Conservation (phyloP, 2,329 filamentous ascomycete genomes). For the Claviceps humidiphila region DNA sequence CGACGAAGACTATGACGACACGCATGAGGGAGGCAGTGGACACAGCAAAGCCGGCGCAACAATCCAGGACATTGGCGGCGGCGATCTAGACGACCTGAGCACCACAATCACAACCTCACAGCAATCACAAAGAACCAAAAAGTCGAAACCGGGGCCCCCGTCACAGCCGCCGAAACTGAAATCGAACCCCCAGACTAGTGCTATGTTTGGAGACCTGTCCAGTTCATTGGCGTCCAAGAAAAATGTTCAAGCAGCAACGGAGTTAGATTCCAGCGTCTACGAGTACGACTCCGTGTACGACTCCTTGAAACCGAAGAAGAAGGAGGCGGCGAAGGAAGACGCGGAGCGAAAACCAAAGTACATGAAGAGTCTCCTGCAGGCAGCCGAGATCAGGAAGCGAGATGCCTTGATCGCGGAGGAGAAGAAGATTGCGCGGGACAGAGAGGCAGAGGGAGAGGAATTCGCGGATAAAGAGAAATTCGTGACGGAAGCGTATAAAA, state of each 20-base stretch:
- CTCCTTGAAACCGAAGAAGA: slow-evolving; percentile 54
- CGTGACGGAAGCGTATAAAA: slow-evolving; percentile 71
- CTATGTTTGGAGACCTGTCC: slow-evolving; percentile 52
- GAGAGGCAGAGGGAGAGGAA: slow-evolving; percentile 68
- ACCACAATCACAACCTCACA: slow-evolving; percentile 9
- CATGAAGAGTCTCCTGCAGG: slow-evolving; percentile 59
- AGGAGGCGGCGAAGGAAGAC: slow-evolving; percentile 39
- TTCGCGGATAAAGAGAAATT: slow-evolving; percentile 77
- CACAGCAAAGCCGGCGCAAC: slow-evolving; percentile 21
- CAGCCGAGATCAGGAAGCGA: slow-evolving; percentile 63
- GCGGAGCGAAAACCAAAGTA: slow-evolving; percentile 60
- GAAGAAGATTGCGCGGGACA: slow-evolving; percentile 64
- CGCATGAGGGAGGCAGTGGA: slow-evolving; percentile 34
- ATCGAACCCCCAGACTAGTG: slow-evolving; percentile 26
- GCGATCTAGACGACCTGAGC: slow-evolving; percentile 41
- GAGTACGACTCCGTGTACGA: slow-evolving; percentile 80
- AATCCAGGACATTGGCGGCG: slow-evolving; percentile 50
- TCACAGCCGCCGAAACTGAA: slow-evolving; percentile 30
- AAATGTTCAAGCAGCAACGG: slow-evolving; percentile 50
- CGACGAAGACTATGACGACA: slow-evolving; percentile 14
- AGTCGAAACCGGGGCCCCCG: slow-evolving; percentile 20
- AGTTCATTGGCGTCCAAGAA: slow-evolving; percentile 48
- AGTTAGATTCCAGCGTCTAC: slow-evolving; percentile 62
- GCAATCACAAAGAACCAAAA: slow-evolving; percentile 20
- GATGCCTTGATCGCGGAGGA: slow-evolving; percentile 69